Evolutionary conservation across 768 basidiomycete genomes (phyloP), one percentile per base, ranked within the genome.

Genomic region (Cystobasidiopsis lactophilus): DNA sequence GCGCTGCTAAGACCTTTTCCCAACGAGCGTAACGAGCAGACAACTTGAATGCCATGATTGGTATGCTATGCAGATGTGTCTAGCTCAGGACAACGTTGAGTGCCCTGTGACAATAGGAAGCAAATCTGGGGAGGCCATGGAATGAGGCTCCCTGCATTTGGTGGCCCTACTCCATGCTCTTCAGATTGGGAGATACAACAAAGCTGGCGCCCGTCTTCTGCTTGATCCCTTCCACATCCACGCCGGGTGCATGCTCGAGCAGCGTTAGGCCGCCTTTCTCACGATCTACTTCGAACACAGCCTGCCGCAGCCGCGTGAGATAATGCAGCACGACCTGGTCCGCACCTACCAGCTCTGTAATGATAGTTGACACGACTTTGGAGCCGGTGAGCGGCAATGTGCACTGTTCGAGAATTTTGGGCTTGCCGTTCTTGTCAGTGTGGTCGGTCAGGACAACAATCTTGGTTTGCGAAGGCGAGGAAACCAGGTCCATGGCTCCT

Each of bases 401-500:
- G 61, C 89, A 93, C 62, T 79, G 68, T 27, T 60, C 58, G 29
- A 91, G 71, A 54, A 95, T 80, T 72, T 95, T 95, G 33, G 81
- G 80, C 59, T 77, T 78, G 39, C 86, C 89, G 61, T 85, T 79
- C 69, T 85, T 86, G 41, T 84, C 80, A 62, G 77, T 76, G 68
- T 91, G 88, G 62, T 93, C 88, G 75, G 85, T 82, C 30, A 84
- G 74, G 5, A 73, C 85, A 52, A 91, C 83, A 38, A 66, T 63
- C 67, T 81, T 89, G 39, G 89, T 95, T 68, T 80, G 79, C 67
- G 91, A 85, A 2, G 88, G 89, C 68, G 91, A 93, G 54, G 88
- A 91, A 18, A 63, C 62, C 23, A 63, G 44, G 27, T 59, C 58
- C 58, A 61, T 61, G 3, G 24, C 45, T 23, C 45, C 89, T 14